Evolutionary conservation across 192 early-diverging fungal species (phyloP).

Genomic region (Linnemannia exigua): DNA sequence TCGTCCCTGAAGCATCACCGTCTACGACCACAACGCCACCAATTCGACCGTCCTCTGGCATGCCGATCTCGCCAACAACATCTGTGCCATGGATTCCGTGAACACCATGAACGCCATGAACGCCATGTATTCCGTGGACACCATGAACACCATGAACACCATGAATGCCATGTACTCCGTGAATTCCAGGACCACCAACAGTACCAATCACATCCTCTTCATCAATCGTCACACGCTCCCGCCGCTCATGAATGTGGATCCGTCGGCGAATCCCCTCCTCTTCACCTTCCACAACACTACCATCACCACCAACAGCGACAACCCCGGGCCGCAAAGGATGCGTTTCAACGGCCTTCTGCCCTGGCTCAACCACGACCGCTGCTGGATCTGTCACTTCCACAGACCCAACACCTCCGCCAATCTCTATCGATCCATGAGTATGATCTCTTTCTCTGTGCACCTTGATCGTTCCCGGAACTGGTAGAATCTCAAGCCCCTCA

Average conservation of each 20-base stretch:
- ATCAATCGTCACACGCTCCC: constrained; percentile 18
- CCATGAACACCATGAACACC: not conserved
- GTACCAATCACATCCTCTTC: not conserved
- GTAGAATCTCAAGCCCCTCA: not conserved
- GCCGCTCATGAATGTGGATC: constrained; percentile 22
- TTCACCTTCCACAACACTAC: not conserved
- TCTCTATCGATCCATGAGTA: not conserved
- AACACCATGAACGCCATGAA: no score
- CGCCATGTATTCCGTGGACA: no score
- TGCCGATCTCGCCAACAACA: not conserved
- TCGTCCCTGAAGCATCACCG: not conserved
- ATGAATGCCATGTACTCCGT: not conserved
- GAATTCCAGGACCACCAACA: not conserved
- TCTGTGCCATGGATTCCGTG: not conserved
- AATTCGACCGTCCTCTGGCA: not conserved
- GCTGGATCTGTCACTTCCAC: not conserved
- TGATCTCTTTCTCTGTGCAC: not conserved
- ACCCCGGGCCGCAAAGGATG: not conserved
- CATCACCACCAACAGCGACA: not conserved
- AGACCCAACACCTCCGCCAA: not conserved
- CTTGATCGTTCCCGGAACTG: not conserved
- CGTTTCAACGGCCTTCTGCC: not conserved
- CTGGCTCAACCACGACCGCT: not conserved
- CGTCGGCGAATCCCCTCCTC: constrained; percentile 10
- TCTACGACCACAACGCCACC: constrained; percentile 12